A percentile compares a stretch with the other conserved stretches of the same genome.
These are phyloP conservation scores for Nemania diffusa DNA, from an alignment of 2,329 filamentous ascomycete species.

Conservation along the genomic window DNA sequence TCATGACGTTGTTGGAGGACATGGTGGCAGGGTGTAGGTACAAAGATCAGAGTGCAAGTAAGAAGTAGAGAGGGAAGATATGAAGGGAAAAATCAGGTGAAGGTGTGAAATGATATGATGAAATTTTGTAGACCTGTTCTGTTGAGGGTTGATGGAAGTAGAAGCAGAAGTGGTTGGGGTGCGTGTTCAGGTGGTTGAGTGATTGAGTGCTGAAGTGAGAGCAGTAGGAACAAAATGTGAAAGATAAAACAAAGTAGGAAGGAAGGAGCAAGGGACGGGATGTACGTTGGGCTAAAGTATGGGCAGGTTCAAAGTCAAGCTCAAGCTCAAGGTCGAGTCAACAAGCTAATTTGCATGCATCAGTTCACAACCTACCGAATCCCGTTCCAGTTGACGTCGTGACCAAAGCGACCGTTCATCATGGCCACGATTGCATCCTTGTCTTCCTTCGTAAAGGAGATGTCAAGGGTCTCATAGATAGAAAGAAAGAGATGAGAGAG, in stretches of 20 bases:
- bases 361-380: constrained; percentile 48
- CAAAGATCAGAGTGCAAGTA: neutral
- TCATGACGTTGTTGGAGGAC: constrained; percentile 14
- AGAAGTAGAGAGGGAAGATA: neutral
- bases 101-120: neutral
- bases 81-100: neutral
- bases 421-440: constrained; percentile 39
- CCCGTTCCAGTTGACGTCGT: constrained; percentile 49
- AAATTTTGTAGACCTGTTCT: neutral
- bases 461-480: constrained; percentile 36
- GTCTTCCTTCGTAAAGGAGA: constrained; percentile 36
- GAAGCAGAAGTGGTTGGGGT: no score
- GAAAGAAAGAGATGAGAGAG: constrained; percentile 40
- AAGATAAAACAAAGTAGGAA: neutral
- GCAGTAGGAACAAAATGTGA: neutral
- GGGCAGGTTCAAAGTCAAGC: neutral
- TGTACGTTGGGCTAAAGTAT: neutral
- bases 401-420: constrained; percentile 39
- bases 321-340: constrained; percentile 17
- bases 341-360: constrained; percentile 18
- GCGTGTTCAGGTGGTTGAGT: neutral
- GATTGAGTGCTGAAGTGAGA: neutral
- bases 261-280: constrained; percentile 14
- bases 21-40: constrained; percentile 6
- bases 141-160: neutral